Evolutionary conservation across 2,329 filamentous ascomycete genomes (phyloP).

Genomic region (Seiridium unicorne): DNA sequence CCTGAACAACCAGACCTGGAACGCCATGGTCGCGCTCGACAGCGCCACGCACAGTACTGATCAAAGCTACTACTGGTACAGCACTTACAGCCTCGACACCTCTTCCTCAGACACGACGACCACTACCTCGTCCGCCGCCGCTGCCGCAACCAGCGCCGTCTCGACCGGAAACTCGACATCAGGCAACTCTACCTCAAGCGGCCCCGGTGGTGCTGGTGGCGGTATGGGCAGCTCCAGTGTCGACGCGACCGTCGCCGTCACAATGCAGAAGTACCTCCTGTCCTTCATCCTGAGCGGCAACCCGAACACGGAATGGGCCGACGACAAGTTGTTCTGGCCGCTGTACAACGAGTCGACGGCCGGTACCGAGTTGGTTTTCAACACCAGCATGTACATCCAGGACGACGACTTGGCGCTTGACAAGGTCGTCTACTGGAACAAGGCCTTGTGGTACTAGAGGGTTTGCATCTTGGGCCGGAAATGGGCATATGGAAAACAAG

Average conservation of each 20-base stretch:
- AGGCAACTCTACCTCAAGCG: not conserved
- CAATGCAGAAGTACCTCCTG: slow-evolving; percentile 29
- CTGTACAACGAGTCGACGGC: slow-evolving; percentile 19
- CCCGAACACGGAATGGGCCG: slow-evolving; percentile 27
- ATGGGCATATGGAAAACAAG: too few species aligned
- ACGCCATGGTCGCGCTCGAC: slow-evolving; percentile 29
- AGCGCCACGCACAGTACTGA: slow-evolving; percentile 32
- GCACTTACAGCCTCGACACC: slow-evolving; percentile 18
- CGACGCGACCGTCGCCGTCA: slow-evolving; percentile 22
- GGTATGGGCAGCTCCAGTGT: slow-evolving; percentile 18
- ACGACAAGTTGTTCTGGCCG: slow-evolving; percentile 32
- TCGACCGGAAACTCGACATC: not conserved
- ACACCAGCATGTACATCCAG: slow-evolving; percentile 26
- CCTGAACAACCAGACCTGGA: slow-evolving; percentile 34
- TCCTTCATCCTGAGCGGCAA: slow-evolving; percentile 27
- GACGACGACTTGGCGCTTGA: slow-evolving; percentile 26
- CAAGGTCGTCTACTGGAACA: slow-evolving; percentile 30
- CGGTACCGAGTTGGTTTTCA: slow-evolving; percentile 27
- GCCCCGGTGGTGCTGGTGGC: slow-evolving; percentile 10
- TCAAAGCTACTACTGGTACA: slow-evolving; percentile 33
- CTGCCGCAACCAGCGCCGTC: slow-evolving; percentile 4
- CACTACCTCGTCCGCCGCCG: slow-evolving; percentile 10
- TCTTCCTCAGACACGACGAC: slow-evolving; percentile 11
- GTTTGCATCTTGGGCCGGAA: too few species aligned
- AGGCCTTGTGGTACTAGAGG: slow-evolving; percentile 30